Percentiles rank a stretch among this genome's conserved stretches.
Evolutionary conservation across 1,284 basidiomycete species (phyloP).

Genomic region (Microstroma glucosiphilum): DNA sequence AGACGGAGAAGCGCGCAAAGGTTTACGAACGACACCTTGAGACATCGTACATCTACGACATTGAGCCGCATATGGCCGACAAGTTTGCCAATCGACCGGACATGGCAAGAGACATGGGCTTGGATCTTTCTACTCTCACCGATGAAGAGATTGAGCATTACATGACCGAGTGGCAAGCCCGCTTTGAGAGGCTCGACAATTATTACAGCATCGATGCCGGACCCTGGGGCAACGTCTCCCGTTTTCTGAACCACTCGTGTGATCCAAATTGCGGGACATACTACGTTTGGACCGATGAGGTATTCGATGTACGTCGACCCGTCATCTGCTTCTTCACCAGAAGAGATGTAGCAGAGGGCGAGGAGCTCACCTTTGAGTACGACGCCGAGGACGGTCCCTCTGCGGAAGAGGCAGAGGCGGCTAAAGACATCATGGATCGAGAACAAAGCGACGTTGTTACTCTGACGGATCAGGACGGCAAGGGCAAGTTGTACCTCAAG

Average conservation of each 20-base stretch:
- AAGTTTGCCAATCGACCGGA: conserved; percentile 8
- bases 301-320: conserved; percentile 52
- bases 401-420: background rate
- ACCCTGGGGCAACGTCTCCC: conserved; percentile 33
- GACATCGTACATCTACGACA: conserved; percentile 74
- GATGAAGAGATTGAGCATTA: background rate
- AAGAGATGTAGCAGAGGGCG: conserved; percentile 61
- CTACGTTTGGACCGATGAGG: conserved; percentile 66
- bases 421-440: background rate
- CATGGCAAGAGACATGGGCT: background rate
- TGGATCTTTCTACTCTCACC: background rate
- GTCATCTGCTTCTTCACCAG: conserved; percentile 65
- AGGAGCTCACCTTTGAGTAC: conserved; percentile 80
- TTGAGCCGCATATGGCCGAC: conserved; percentile 57
- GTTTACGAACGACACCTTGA: conserved; percentile 66
- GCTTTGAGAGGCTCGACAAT: conserved; percentile 16
- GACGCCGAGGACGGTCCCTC: conserved; percentile 15
- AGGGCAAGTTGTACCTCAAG: background rate
- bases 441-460: background rate
- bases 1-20: conserved; percentile 62
- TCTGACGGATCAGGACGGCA: background rate
- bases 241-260: conserved; percentile 58
- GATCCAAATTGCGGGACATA: conserved; percentile 71
- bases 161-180: background rate
- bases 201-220: conserved; percentile 25